Conservation (phyloP, 208 protist species). For the Endotrypanum monterogeii region DNA sequence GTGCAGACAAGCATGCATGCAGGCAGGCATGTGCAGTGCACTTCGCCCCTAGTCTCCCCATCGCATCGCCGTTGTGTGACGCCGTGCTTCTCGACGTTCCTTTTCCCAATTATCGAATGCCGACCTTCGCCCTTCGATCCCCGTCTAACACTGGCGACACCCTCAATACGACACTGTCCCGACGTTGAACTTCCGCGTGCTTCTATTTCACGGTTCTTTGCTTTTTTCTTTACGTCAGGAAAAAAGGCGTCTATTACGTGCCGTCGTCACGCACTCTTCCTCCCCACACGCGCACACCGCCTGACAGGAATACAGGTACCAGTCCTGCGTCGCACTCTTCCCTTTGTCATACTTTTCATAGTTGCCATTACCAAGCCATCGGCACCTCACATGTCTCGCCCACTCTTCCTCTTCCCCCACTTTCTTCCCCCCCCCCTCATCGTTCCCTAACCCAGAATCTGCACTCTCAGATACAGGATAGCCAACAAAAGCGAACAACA, state of each 20-base stretch:
- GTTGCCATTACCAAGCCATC: neutral
- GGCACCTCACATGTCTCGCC: neutral
- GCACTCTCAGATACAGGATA: neutral
- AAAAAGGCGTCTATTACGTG: neutral
- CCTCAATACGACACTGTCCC: neutral
- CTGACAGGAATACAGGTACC: neutral
- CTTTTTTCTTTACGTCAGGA: neutral
- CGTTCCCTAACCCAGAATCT: neutral
- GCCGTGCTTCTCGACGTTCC: neutral
- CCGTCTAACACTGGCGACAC: no score
- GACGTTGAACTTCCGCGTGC: neutral
- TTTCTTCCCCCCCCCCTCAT: neutral
- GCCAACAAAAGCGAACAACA: no score
- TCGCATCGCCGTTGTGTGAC: neutral
- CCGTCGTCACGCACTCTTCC: neutral
- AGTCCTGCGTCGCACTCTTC: neutral
- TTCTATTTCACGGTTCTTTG: neutral
- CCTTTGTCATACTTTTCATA: neutral
- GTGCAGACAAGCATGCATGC: neutral
- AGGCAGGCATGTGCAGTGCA: neutral
- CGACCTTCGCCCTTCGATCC: neutral
- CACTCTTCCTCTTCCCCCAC: neutral
- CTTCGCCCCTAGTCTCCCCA: neutral
- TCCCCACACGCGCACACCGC: neutral
- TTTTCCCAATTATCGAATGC: neutral